Base-by-base conservation (phyloP, 306 rosid species). In the Hylodesmum podocarpum region DNA sequence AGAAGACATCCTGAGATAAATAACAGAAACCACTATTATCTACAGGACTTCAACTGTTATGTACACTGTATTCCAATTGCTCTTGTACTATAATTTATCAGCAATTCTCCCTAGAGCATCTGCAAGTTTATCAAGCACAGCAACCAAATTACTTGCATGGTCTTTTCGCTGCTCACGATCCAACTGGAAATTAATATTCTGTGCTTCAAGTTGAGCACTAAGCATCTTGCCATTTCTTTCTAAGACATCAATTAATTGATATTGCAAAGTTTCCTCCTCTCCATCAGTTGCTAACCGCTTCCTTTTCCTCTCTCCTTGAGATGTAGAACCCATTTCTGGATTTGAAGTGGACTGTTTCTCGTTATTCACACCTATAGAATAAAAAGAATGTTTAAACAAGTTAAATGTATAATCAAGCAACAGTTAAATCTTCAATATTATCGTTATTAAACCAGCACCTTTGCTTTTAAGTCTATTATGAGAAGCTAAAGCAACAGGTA, bases 21-120 rank as follows among this genome's bases (percentile, higher is more conserved):
- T 75, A 29, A 53, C 44, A 25, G 70, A 50, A 51, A 37, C 61
- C 47, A 54, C 33, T 18, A 53, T 19, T 53, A 77, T 66, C 67
- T 53, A 53, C 57, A 12, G 59, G 68, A 77, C 25, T 54, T 40
- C 58, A 79, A 79, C 25, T 81, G 44, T 63, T 86, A 84, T 86
- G 81, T 88, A 88, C 92, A 84, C 64, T 44, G 73, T 34, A 28
- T 72, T 73, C 47, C n/a, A 78, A 63, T 33, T n/a, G 63, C 51
- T 31, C 25, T 64, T 55, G 53, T 69, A 61, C 89, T 91, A 91
- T 70, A 84, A 75, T 84, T 87, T 91, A 71, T 91, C 97, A n/a
- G 97, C 93, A 67, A 91, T 91, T 79, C 91, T 82, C 22, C 86
- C 87, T 31, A 89, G 77, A 31, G 97, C 94, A 66, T 91, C 94